These are phyloP conservation scores for Periconia macrospinosa DNA, from an alignment of 2,329 filamentous ascomycete species.

Conservation along the genomic window DNA sequence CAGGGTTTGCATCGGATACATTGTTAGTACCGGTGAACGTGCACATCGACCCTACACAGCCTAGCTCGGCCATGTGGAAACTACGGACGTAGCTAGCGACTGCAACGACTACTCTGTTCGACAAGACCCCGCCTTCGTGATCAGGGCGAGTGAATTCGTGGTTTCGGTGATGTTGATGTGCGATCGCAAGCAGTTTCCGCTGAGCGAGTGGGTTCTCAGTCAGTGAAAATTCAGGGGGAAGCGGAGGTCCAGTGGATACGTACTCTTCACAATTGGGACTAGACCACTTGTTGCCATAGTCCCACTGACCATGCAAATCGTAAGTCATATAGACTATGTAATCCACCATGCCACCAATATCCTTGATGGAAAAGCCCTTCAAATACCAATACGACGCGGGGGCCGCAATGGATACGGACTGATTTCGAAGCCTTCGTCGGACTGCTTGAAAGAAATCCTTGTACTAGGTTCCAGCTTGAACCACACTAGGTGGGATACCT, in stretches of 20 bases:
- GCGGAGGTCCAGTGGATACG: too few species aligned
- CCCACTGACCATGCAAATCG: slow-evolving; percentile 47
- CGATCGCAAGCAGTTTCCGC: slow-evolving; percentile 33
- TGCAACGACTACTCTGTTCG: too few species aligned
- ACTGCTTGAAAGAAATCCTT: too few species aligned
- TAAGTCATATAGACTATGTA: slow-evolving; percentile 38
- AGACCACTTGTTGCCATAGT: slow-evolving; percentile 43
- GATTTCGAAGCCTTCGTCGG: not conserved
- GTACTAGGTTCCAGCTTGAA: too few species aligned
- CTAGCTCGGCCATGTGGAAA: too few species aligned
- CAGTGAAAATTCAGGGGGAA: too few species aligned
- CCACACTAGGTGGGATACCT: not conserved
- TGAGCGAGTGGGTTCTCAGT: too few species aligned
- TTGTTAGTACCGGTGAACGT: too few species aligned
- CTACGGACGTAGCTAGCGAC: too few species aligned
- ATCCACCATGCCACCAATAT: slow-evolving; percentile 20
- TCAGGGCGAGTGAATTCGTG: slow-evolving; percentile 36
- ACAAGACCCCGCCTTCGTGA: slow-evolving; percentile 42
- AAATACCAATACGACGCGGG: slow-evolving; percentile 32
- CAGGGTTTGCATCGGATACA: too few species aligned
- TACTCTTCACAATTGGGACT: too few species aligned
- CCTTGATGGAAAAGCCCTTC: slow-evolving; percentile 20
- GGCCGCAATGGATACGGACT: slow-evolving; percentile 20
- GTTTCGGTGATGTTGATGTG: slow-evolving; percentile 46
- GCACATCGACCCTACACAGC: too few species aligned